Evolutionary conservation across 2,329 filamentous ascomycete genomes (phyloP), one percentile per base, ranked within the genome.

Genomic region (Rugonectria rugulosa): DNA sequence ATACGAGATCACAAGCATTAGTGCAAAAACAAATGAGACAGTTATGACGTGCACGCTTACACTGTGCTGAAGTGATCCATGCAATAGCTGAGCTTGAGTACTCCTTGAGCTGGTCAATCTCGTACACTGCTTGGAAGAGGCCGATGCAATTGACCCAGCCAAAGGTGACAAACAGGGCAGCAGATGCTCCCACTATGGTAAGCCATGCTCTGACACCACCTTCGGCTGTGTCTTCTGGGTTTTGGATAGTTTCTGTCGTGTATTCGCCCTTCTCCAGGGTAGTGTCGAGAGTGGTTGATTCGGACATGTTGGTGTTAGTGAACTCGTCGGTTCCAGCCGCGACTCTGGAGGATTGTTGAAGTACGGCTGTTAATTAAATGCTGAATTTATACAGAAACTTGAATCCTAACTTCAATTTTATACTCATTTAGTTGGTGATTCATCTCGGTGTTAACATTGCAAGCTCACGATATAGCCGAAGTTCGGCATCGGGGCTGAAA

Each of bases 41-140:
- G 15, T 12, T 17, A 10, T 37, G 6, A 29, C 26, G 11, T 31
- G 4, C 19, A 8, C 40, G 50, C 60, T 64, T 47, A 63, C 61
- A 63, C 62, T 82, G 74, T 17, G 81, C 62, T 6, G 79, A 78
- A 3, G 78, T 74, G 53, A 83, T 82, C 81, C 81, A 83, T 11
- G 80, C 70, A 19, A 83, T 69, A 1, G 75, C 74, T 37, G 75
- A 79, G 4, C 77, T 70, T 2, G 76, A 76, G 57, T 78, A 78
- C 5, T 72, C 48, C 10, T 58, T 68, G 19, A 84, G 66, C 48
- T 77, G 72, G 40, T 77, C 67, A 17, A 63, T 67, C 59, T 81
- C 71, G 53, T 83, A 83, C 58, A 81, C 79, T 20, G 75, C 73
- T 61, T 83, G 80, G 60, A 82, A 82, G n/a, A 81, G 67, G 4